Conservation (phyloP, 352 stramenopile species). For the Globisporangium paroecandrum region DNA sequence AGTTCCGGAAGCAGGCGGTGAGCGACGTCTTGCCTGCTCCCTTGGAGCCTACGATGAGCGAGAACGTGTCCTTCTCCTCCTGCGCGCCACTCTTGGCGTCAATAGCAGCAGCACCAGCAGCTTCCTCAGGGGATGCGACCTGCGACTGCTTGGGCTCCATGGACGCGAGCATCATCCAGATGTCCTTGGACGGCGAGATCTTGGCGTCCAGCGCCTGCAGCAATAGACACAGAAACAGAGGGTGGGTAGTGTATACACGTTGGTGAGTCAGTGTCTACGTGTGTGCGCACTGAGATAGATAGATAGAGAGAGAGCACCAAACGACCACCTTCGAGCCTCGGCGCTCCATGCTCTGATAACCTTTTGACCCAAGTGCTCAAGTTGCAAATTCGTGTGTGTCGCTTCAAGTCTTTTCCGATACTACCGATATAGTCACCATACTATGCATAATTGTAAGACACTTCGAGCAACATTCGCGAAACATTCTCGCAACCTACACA, state of each 20-base stretch:
- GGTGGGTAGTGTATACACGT: no score
- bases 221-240: background rate
- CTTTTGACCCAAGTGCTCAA: background rate
- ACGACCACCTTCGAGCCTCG: constrained; percentile 11
- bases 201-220: constrained; percentile 12
- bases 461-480: background rate
- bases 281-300: background rate
- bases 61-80: constrained; percentile 72
- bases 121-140: constrained; percentile 17
- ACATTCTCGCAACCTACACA: no score
- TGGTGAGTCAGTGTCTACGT: background rate
- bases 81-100: constrained; percentile 16
- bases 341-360: constrained; percentile 16
- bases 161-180: constrained; percentile 63
- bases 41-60: constrained; percentile 62
- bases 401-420: constrained; percentile 1
- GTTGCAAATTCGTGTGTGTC: background rate
- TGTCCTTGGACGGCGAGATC: constrained; percentile 49
- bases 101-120: background rate
- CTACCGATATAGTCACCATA: background rate
- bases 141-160: constrained; percentile 36
- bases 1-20: constrained; percentile 64
- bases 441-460: no score
- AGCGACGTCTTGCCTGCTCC: constrained; percentile 81
- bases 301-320: background rate